A percentile compares a stretch with the other conserved stretches of the same genome.
Conservation (phyloP, 2,329 filamentous ascomycete species). For the Trichoderma aggressivum region DNA sequence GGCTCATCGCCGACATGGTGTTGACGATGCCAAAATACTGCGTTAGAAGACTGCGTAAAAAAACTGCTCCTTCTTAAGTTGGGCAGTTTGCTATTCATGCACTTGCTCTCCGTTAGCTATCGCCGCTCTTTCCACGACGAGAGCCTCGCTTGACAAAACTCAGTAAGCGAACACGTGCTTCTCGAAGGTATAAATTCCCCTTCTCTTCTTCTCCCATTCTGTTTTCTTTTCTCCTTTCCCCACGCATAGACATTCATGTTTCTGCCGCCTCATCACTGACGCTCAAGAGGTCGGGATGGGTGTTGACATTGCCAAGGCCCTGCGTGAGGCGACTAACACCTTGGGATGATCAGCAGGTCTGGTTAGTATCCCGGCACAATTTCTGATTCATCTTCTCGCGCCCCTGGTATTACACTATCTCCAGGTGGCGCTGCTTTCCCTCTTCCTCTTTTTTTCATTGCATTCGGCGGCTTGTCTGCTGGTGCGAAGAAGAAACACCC, state of each 20-base stretch:
- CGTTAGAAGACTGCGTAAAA: neutral
- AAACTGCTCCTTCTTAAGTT: neutral
- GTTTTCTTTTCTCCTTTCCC: neutral
- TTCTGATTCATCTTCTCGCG: neutral
- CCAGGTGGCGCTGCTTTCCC: neutral
- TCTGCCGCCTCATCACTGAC: neutral
- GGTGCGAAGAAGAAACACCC: neutral
- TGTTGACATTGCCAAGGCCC: conserved; percentile 3
- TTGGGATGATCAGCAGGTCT: neutral
- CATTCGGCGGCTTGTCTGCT: neutral
- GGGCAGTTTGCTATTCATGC: neutral
- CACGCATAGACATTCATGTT: no score
- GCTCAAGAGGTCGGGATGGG: neutral
- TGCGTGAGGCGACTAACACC: conserved; percentile 12
- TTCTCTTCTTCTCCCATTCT: neutral
- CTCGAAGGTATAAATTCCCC: neutral
- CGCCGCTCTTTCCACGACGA: neutral
- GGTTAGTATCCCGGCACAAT: neutral
- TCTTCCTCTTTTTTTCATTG: neutral
- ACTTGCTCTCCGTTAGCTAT: neutral
- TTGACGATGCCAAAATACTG: no score
- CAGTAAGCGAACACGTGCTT: neutral
- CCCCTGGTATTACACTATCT: conserved; percentile 4
- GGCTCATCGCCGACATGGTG: neutral
- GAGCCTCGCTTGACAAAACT: neutral